Evolutionary conservation across 1,139 yeast genomes (phyloP).

Genomic region (Magnusiomyces suaveolens): DNA sequence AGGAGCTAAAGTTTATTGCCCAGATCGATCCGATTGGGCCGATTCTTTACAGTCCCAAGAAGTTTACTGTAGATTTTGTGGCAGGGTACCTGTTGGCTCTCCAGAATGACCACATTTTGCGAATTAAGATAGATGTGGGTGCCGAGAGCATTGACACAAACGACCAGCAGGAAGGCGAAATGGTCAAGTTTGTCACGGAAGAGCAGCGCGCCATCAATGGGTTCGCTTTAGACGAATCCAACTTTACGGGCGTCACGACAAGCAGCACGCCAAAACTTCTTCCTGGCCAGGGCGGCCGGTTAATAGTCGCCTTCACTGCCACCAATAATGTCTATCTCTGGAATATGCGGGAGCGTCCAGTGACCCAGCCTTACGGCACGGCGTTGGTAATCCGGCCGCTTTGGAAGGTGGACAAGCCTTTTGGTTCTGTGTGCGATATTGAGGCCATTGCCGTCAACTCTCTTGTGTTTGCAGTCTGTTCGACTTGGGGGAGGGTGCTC

Average conservation of each 20-base stretch:
- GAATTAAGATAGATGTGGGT: slow-evolving; percentile 11
- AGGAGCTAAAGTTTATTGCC: slow-evolving; percentile 13
- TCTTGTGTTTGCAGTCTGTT: slow-evolving; percentile 47
- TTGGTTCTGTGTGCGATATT: slow-evolving; percentile 29
- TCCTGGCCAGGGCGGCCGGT: not conserved
- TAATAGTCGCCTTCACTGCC: slow-evolving; percentile 18
- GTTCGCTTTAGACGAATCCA: slow-evolving; percentile 6
- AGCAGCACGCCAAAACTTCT: not conserved
- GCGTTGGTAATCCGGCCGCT: slow-evolving; percentile 21
- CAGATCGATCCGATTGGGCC: slow-evolving; percentile 7
- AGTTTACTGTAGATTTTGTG: slow-evolving; percentile 21
- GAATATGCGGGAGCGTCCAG: slow-evolving; percentile 37
- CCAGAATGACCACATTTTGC: slow-evolving; percentile 13
- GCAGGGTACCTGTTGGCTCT: slow-evolving; percentile 19
- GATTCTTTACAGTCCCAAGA: not conserved
- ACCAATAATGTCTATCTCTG: slow-evolving; percentile 30
- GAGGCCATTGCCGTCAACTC: slow-evolving; percentile 37
- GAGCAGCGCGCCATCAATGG: slow-evolving; percentile 1
- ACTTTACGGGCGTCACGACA: slow-evolving; percentile 4
- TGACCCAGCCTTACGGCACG: too few species aligned
- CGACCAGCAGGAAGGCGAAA: not conserved
- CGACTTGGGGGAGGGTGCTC: slow-evolving; percentile 53
- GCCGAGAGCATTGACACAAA: not conserved
- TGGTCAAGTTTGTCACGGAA: slow-evolving; percentile 1
- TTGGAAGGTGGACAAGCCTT: slow-evolving; percentile 25